Evolutionary conservation across 148 eudicot species (phyloP).

Genomic region (Spergularia marina): DNA sequence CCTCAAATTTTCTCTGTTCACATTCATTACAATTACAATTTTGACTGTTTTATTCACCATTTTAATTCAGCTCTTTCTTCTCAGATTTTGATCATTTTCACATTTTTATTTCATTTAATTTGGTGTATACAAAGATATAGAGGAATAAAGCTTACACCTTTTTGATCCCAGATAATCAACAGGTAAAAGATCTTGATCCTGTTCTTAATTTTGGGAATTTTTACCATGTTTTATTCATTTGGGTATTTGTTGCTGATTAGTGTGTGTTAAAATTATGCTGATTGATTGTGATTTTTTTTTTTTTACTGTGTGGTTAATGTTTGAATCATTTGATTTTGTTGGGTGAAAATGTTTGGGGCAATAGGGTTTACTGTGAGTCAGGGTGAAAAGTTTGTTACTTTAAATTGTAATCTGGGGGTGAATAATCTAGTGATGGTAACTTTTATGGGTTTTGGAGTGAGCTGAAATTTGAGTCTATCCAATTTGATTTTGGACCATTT

Average conservation of each 20-base stretch:
- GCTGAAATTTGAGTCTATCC: conserved; percentile 13
- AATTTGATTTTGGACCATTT: conserved; percentile 2
- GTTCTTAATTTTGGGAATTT: background rate
- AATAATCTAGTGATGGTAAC: background rate
- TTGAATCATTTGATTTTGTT: background rate
- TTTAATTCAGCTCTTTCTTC: background rate
- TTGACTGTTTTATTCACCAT: conserved; percentile 4
- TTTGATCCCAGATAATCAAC: conserved; percentile 19
- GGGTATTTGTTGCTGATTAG: background rate
- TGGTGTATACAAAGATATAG: background rate
- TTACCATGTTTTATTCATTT: background rate
- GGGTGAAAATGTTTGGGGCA: background rate
- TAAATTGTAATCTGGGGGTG: background rate
- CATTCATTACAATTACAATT: conserved; percentile 8
- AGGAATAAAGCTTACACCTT: background rate
- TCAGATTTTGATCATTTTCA: conserved; percentile 16
- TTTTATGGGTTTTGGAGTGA: conserved; percentile 16
- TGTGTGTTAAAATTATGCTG: background rate
- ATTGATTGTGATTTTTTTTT: background rate
- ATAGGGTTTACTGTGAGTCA: background rate
- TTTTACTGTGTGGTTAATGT: background rate
- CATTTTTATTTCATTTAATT: background rate
- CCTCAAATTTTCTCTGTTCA: conserved; percentile 9
- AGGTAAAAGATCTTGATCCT: conserved; percentile 24
- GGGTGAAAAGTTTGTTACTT: background rate